Percentiles rank a stretch among this genome's conserved stretches.
Evolutionary conservation across 176 grass and related monocot genomes (phyloP).

Genomic region (Thalia dealbata): DNA sequence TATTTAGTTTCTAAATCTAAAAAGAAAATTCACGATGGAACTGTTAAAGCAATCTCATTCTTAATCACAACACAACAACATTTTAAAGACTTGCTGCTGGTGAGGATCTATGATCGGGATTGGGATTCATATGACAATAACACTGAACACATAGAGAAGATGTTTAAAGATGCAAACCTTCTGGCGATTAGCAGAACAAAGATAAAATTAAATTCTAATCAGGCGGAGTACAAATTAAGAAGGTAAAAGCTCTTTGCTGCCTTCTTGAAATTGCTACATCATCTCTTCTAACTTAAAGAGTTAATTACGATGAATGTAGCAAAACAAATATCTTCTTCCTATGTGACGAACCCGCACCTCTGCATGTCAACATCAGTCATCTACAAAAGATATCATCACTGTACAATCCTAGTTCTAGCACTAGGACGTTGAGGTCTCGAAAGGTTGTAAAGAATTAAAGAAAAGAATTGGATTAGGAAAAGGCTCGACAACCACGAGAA

Average conservation of each 20-base stretch:
- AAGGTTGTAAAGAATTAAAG: background rate
- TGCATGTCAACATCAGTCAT: background rate
- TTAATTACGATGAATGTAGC: no score
- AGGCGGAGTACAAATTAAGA: background rate
- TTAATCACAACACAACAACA: no score
- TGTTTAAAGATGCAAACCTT: background rate
- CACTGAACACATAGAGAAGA: no score
- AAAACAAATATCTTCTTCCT: background rate
- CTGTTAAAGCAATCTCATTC: no score
- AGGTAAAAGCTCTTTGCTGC: background rate
- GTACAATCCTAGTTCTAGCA: slow-evolving; percentile 1
- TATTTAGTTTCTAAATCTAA: no score
- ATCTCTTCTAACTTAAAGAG: no score
- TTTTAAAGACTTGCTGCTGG: no score
- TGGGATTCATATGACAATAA: no score
- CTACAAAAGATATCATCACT: background rate
- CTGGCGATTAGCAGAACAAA: background rate
- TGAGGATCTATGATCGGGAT: no score
- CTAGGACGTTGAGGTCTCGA: background rate
- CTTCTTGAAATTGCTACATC: no score
- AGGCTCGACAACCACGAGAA: no score
- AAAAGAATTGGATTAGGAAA: background rate
- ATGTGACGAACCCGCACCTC: background rate
- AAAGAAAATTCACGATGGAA: no score
- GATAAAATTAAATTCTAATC: background rate